Percentiles rank a stretch among this genome's conserved stretches.
These are phyloP conservation scores for Backusella sp. DNA, from an alignment of 192 early-diverging fungal species.

Conservation along the genomic window DNA sequence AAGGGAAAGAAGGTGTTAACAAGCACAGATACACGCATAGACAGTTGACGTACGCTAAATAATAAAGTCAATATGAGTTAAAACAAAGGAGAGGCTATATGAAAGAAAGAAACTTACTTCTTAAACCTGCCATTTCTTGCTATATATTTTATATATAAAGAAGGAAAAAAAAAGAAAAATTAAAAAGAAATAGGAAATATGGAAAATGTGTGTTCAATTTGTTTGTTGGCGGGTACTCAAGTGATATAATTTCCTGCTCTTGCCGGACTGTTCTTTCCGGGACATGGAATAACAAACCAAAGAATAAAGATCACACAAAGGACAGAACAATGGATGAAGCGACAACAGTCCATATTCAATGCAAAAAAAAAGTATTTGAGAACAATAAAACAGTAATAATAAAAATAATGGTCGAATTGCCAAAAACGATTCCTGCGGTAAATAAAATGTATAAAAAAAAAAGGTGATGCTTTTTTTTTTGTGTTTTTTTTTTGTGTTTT, in stretches of 20 bases:
- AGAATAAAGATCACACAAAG: too few species aligned
- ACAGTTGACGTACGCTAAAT: conserved; percentile 20
- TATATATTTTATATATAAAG: neutral
- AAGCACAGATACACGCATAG: neutral
- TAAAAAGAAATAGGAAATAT: neutral
- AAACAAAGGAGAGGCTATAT: neutral
- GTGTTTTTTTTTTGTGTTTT: too few species aligned
- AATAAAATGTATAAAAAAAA: neutral
- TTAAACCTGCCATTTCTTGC: conserved; percentile 26
- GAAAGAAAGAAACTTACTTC: conserved; percentile 21
- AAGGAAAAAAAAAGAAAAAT: neutral
- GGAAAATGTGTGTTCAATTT: neutral
- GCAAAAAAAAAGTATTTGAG: too few species aligned
- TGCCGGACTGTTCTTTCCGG: neutral
- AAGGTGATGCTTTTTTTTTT: too few species aligned
- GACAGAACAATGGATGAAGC: too few species aligned
- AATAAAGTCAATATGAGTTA: neutral
- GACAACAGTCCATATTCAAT: too few species aligned
- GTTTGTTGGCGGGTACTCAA: neutral
- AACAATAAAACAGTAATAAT: too few species aligned
- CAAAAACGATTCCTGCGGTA: neutral
- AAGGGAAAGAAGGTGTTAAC: neutral
- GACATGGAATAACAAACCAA: too few species aligned
- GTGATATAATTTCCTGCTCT: neutral
- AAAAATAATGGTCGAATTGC: neutral